A percentile compares a stretch with the other conserved stretches of the same genome.
Evolutionary conservation across 164 flowering plant species (phyloP).

Genomic region (Taxillus chinensis): DNA sequence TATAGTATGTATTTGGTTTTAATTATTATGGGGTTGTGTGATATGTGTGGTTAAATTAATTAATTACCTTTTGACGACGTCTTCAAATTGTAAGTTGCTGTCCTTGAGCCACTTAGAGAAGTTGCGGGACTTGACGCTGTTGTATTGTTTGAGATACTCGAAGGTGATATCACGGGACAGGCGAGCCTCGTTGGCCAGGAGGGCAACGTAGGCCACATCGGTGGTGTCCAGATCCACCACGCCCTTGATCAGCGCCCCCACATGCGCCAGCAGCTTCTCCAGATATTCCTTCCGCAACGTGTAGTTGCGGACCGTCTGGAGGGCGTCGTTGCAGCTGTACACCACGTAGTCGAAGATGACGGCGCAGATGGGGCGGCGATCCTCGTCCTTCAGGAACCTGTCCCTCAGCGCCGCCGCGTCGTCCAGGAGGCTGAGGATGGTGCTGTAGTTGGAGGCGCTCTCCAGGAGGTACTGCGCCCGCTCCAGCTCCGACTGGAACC

Average conservation of each 20-base stretch:
- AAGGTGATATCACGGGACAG: background rate
- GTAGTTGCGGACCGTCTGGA: background rate
- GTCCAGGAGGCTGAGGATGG: background rate
- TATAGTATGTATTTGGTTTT: too few species aligned
- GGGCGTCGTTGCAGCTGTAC: background rate
- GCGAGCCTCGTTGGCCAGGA: background rate
- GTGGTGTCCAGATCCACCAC: background rate
- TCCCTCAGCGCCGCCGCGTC: background rate
- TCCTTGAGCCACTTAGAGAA: background rate
- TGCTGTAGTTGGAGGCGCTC: background rate
- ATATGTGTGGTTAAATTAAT: too few species aligned
- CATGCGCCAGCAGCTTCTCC: background rate
- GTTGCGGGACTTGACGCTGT: background rate
- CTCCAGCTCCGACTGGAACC: background rate
- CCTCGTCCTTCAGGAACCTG: background rate
- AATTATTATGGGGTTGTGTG: too few species aligned
- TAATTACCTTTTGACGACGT: background rate
- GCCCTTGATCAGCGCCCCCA: background rate
- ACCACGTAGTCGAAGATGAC: background rate
- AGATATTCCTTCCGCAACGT: background rate
- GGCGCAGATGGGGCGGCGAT: background rate
- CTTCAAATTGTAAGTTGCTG: background rate
- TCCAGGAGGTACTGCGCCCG: background rate
- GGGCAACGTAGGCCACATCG: background rate
- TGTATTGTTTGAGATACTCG: background rate